Evolutionary conservation across 345 rosid species (phyloP).

Genomic region (Aegle marmelos): DNA sequence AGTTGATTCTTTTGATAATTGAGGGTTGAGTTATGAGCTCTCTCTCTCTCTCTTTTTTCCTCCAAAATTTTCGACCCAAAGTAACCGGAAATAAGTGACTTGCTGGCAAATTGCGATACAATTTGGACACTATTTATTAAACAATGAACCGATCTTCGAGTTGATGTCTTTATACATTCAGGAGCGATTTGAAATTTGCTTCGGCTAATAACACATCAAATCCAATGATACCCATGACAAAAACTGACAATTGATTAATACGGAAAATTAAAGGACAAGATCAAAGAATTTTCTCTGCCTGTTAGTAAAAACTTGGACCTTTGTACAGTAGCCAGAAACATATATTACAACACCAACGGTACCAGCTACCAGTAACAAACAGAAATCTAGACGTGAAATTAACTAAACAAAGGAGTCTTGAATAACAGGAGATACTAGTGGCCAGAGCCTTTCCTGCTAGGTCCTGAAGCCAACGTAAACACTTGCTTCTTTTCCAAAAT

Average conservation of each 20-base stretch:
- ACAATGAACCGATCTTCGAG: not conserved
- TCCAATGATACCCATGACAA: too few species aligned
- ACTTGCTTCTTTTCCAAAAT: conserved; percentile 19
- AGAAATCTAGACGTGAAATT: not conserved
- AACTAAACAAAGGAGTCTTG: not conserved
- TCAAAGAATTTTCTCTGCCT: conserved; percentile 5
- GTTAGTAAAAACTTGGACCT: not conserved
- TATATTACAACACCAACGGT: not conserved
- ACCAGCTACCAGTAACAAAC: not conserved
- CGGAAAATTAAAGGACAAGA: not conserved
- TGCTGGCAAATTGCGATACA: not conserved
- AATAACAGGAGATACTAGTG: conserved; percentile 31
- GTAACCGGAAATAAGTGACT: not conserved
- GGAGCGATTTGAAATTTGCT: not conserved
- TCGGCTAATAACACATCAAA: not conserved
- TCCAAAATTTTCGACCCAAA: not conserved
- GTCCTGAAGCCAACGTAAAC: conserved; percentile 60
- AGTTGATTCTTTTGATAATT: not conserved
- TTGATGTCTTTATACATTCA: not conserved
- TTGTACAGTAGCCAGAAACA: not conserved
- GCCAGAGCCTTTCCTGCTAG: conserved; percentile 81
- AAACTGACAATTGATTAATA: not conserved
- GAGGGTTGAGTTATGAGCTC: not conserved
- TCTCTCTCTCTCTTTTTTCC: not conserved
- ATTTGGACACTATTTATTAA: not conserved